These are phyloP conservation scores for Leccinum variabile DNA, from an alignment of 1,284 basidiomycete species.

Conservation along the genomic window DNA sequence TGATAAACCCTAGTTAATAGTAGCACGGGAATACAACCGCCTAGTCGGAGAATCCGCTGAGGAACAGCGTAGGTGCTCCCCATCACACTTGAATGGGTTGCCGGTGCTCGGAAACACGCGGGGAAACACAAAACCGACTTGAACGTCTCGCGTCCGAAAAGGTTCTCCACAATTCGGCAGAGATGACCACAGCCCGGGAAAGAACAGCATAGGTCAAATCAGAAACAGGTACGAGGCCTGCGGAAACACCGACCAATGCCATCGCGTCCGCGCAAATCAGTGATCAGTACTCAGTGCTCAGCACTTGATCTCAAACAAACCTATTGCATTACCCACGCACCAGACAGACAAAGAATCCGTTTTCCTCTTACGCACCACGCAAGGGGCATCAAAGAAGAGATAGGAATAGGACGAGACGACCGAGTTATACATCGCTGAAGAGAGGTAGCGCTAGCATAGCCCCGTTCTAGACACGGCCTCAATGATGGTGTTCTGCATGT, in stretches of 20 bases:
- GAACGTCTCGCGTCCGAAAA: not conserved
- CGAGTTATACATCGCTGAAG: slow-evolving; percentile 17
- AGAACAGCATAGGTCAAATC: not conserved
- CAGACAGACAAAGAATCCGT: not conserved
- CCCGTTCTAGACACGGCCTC: slow-evolving; percentile 22
- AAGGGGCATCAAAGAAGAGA: not conserved
- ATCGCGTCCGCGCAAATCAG: not conserved
- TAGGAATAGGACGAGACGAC: not conserved
- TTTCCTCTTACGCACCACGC: not conserved
- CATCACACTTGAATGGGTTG: not conserved
- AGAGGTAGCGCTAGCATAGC: no score
- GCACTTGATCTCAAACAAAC: not conserved
- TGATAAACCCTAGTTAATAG: not conserved
- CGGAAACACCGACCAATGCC: not conserved
- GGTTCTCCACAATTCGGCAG: not conserved
- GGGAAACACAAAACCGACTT: not conserved
- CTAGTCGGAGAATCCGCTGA: no score
- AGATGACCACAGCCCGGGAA: not conserved
- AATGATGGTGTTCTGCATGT: slow-evolving; percentile 29
- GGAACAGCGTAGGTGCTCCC: no score
- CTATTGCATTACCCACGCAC: not conserved
- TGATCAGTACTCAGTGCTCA: not conserved
- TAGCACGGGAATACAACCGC: not conserved
- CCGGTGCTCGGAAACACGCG: not conserved
- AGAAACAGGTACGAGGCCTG: not conserved